Evolutionary conservation across 2,329 filamentous ascomycete species (phyloP).

Genomic region (Cercospora sp.): DNA sequence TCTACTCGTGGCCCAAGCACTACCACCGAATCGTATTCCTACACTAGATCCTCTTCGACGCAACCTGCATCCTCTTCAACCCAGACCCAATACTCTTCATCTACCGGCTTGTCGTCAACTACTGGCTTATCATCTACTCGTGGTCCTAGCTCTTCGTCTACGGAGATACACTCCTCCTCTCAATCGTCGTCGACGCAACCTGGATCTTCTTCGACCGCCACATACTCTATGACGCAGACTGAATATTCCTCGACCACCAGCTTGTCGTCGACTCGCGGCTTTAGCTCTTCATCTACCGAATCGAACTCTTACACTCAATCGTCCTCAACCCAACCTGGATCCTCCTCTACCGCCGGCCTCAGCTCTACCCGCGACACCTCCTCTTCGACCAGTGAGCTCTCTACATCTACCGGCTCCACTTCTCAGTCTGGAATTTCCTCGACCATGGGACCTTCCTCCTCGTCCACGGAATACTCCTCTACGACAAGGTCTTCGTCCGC

Average conservation of each 20-base stretch:
- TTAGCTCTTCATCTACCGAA: not conserved
- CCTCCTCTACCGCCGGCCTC: not conserved
- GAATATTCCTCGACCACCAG: not conserved
- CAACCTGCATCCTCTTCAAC: not conserved
- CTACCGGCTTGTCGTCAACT: not conserved
- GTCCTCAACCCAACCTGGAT: not conserved
- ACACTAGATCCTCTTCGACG: not conserved
- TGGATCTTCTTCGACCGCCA: not conserved
- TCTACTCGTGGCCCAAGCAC: not conserved
- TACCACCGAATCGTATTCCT: not conserved
- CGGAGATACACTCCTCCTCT: not conserved
- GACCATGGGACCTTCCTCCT: not conserved
- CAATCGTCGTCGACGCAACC: not conserved
- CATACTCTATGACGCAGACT: not conserved
- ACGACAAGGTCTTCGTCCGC: not conserved
- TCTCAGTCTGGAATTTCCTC: not conserved
- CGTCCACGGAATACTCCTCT: not conserved
- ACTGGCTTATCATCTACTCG: not conserved
- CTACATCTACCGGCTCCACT: not conserved
- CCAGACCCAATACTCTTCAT: not conserved
- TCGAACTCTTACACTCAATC: not conserved
- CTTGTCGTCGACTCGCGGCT: not conserved
- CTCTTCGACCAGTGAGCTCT: not conserved
- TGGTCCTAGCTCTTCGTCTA: not conserved
- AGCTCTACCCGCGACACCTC: not conserved